phyloP scores from a whole-genome alignment of 2,329 filamentous ascomycete genomes.

The Zarea fungicola region DNA sequence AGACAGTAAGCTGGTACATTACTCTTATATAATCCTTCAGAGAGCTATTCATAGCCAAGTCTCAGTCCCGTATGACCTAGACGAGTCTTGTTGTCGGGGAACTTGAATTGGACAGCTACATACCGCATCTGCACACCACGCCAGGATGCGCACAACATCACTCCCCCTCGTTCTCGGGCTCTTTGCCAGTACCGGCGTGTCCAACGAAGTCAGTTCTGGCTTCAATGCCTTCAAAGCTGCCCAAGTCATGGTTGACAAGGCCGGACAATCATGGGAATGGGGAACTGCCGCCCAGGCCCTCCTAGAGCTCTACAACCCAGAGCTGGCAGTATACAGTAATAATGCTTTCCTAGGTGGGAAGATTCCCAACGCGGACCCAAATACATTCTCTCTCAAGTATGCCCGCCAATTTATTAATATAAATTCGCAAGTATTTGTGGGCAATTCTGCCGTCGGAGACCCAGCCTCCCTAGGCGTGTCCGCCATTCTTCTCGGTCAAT shows the following conservation, averaged over 20 bases:
- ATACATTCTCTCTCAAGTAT: slow-evolving; percentile 9
- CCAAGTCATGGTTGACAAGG: slow-evolving; percentile 10
- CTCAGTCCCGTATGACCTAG: no score
- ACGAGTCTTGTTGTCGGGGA: no score
- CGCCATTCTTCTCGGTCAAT: slow-evolving; percentile 14
- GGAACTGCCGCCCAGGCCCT: slow-evolving; percentile 16
- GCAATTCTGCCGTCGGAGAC: slow-evolving; percentile 14
- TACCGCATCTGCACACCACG: no score
- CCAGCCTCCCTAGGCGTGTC: slow-evolving; percentile 16
- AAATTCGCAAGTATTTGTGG: slow-evolving; percentile 10
- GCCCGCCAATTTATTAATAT: slow-evolving; percentile 13
- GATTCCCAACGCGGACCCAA: slow-evolving; percentile 8
- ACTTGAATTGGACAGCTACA: no score
- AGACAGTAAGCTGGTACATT: no score
- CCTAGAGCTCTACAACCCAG: slow-evolving; percentile 15
- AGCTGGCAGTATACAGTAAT: slow-evolving; percentile 15
- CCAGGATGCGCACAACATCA: no score
- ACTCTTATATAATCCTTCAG: no score
- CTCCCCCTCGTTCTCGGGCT: no score
- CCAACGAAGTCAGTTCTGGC: slow-evolving; percentile 13
- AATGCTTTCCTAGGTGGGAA: slow-evolving; percentile 14
- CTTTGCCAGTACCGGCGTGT: no score
- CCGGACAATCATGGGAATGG: slow-evolving; percentile 17
- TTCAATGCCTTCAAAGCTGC: slow-evolving; percentile 13
- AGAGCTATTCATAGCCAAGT: no score